Evolutionary conservation across 208 protist genomes (phyloP), one percentile per base, ranked within the genome.

Genomic region (Leishmania arabica): DNA sequence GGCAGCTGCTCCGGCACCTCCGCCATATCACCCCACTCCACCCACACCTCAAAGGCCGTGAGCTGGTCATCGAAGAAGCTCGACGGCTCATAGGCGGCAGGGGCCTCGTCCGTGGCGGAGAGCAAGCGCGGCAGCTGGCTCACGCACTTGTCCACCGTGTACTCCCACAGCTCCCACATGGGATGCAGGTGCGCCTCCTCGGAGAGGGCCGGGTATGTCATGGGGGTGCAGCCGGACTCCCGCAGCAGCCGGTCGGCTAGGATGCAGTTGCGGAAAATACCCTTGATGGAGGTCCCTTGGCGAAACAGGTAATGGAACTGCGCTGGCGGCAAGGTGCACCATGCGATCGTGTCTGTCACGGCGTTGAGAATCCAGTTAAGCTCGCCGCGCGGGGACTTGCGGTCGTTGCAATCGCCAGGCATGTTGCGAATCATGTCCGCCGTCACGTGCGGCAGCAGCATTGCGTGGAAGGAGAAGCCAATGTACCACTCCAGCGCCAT

Each of bases 301-400:
- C 98, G 93, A 83, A 99, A 99, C 17, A 99, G 85, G 75, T 93
- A 91, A 86, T 99, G 94, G 85, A 99, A 99, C 64, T 99, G 89
- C 8, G 93, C 80, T 40, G 90, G 86, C 42, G 95, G 89, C 60
- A 99, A 78, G 3, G 98, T 95, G 84, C 97, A 99, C 99, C 99
- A 99, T 40, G 99, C 99, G 73, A 99, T 99, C 1, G 99, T 99
- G 87, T 99, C 99, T 1, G 99, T 99, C 53, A 99, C 93, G 3
- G 99, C 99, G 21, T 96, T 99, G 75, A 99, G 99, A 54, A 99
- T 99, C 98, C 98, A 99, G 80, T 99, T 99, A 27, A 99, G 94
- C 84, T 99, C 99, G 19, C 99, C 99, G 5, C 98, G 85, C 11
- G 96, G 95, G 6, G 98, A 98, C 68, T 92, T 90, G 73, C 95